phyloP scores from a whole-genome alignment of 2,329 filamentous ascomycete species.

The Cladosporium sp. region DNA sequence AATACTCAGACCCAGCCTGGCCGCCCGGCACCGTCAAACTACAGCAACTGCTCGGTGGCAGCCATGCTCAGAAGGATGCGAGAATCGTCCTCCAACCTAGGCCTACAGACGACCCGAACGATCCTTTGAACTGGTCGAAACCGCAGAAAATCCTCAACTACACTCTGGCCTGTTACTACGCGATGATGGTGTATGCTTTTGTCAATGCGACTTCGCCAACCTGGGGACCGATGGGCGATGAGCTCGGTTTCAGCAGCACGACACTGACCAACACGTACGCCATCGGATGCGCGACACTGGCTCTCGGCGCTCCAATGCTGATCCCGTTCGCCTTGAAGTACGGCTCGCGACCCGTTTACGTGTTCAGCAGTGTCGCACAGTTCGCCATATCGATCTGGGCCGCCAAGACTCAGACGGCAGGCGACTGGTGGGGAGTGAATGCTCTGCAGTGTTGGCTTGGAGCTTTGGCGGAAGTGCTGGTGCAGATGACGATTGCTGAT shows the following conservation, averaged over 20 bases:
- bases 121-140: conserved; percentile 44
- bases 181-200: conserved; percentile 40
- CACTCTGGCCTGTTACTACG: conserved; percentile 39
- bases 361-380: conserved; percentile 46
- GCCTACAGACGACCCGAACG: conserved; percentile 36
- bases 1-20: conserved; percentile 23
- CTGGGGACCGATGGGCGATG: conserved; percentile 40
- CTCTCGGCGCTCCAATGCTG: conserved; percentile 47
- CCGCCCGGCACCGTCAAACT: conserved; percentile 27
- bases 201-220: conserved; percentile 39
- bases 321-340: conserved; percentile 50
- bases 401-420: conserved; percentile 39
- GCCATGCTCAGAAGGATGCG: conserved; percentile 15
- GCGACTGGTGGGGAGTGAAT: conserved; percentile 43
- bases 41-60: conserved; percentile 18
- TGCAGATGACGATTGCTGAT: conserved; percentile 48
- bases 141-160: conserved; percentile 41
- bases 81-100: conserved; percentile 35
- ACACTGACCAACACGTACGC: conserved; percentile 46
- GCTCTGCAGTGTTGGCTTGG: conserved; percentile 43
- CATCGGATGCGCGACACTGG: conserved; percentile 43
- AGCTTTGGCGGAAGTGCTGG: conserved; percentile 48
- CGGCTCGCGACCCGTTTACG: conserved; percentile 49
- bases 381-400: conserved; percentile 47
- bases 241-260: conserved; percentile 41